Conservation (phyloP, 139 green algal species). For the Edaphochlamys debaryana region DNA sequence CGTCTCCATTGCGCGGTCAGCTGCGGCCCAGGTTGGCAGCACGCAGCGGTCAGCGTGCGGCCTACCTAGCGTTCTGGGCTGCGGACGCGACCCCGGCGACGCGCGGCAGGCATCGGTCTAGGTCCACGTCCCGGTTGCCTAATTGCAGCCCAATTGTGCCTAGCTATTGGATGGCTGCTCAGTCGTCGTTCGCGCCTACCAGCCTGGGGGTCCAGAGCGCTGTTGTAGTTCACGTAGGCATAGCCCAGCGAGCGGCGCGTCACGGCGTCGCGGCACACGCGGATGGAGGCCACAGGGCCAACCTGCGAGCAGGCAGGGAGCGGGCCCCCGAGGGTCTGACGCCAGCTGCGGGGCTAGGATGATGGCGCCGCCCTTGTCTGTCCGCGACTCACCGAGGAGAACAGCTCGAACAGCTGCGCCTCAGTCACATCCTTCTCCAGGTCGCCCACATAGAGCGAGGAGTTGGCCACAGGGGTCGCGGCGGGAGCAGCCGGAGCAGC, state of each 20-base stretch:
- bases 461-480: conserved; percentile 65
- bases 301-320: conserved; percentile 75
- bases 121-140: too few species aligned
- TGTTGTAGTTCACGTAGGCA: conserved; percentile 97
- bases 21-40: conserved; percentile 51
- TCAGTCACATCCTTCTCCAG: conserved; percentile 92
- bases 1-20: conserved; percentile 84
- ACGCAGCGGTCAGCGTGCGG: too few species aligned
- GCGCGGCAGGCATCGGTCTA: too few species aligned
- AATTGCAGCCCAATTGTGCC: too few species aligned
- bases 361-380: too few species aligned
- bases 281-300: conserved; percentile 90
- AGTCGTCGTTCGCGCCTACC: too few species aligned
- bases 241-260: conserved; percentile 94
- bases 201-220: conserved; percentile 79
- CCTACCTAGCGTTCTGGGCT: too few species aligned
- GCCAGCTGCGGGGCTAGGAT: too few species aligned
- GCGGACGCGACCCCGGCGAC: too few species aligned
- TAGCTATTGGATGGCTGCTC: too few species aligned
- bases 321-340: too few species aligned
- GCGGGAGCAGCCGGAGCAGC: too few species aligned
- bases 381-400: conserved; percentile 87
- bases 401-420: conserved; percentile 91
- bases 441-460: conserved; percentile 94
- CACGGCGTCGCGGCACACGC: conserved; percentile 93